A percentile compares a stretch with the other conserved stretches of the same genome.
phyloP scores from a whole-genome alignment of 441 rosid species.

The Corymbia citriodora region DNA sequence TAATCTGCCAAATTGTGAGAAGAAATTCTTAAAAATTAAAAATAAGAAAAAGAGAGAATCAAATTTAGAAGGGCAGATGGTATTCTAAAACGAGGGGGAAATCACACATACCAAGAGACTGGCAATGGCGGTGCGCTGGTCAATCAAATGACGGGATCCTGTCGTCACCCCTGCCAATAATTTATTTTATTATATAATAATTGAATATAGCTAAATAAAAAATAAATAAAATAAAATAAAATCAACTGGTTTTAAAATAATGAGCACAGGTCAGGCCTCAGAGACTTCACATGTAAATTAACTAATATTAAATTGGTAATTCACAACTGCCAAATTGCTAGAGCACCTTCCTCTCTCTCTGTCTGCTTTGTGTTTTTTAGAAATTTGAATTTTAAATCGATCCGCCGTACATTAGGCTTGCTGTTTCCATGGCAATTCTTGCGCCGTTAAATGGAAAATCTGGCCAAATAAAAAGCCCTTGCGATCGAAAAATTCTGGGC shows the following conservation, averaged over 20 bases:
- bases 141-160: not conserved
- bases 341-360: not conserved
- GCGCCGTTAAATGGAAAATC: not conserved
- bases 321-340: not conserved
- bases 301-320: not conserved
- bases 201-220: not conserved
- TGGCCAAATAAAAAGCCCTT: not conserved
- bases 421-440: not conserved
- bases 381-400: not conserved
- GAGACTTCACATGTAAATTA: not conserved
- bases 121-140: not conserved
- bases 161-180: not conserved
- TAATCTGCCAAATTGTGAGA: not conserved
- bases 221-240: not conserved
- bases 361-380: not conserved
- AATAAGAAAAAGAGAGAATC: not conserved
- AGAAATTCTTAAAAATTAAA: not conserved
- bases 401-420: not conserved
- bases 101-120: not conserved
- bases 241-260: not conserved
- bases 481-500: not conserved
- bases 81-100: not conserved
- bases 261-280: not conserved
- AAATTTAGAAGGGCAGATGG: not conserved
- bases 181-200: not conserved